These are phyloP conservation scores for Hypomontagnella submonticulosa DNA, from an alignment of 495 filamentous ascomycete genomes.

Conservation along the genomic window DNA sequence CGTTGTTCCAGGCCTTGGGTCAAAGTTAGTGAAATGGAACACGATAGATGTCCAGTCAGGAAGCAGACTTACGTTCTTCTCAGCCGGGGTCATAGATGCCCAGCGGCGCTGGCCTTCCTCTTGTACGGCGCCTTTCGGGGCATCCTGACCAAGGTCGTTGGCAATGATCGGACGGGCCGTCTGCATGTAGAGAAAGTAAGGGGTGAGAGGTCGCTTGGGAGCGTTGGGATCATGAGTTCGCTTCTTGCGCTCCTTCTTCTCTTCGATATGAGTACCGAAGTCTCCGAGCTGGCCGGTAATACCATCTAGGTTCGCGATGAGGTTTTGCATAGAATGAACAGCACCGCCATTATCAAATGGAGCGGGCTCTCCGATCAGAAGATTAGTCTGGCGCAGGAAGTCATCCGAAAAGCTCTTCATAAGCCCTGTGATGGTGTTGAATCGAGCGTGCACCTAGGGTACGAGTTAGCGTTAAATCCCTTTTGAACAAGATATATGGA, in stretches of 20 bases:
- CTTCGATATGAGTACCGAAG: slow-evolving; percentile 60
- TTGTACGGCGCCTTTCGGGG: slow-evolving; percentile 80
- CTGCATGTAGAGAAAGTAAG: slow-evolving; percentile 94
- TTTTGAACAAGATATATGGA: background rate
- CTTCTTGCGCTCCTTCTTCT: slow-evolving; percentile 88
- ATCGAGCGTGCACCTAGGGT: slow-evolving; percentile 74
- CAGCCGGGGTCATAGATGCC: slow-evolving; percentile 73
- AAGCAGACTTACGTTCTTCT: slow-evolving; percentile 74
- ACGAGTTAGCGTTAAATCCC: slow-evolving; percentile 40
- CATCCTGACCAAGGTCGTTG: slow-evolving; percentile 74
- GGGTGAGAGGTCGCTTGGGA: slow-evolving; percentile 91
- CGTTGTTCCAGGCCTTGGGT: slow-evolving; percentile 73
- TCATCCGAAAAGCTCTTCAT: slow-evolving; percentile 79
- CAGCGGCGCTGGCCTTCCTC: slow-evolving; percentile 86
- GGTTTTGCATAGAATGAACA: slow-evolving; percentile 60
- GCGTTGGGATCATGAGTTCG: slow-evolving; percentile 90
- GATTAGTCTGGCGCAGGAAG: slow-evolving; percentile 84
- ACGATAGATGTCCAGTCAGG: background rate
- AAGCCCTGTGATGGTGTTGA: slow-evolving; percentile 76
- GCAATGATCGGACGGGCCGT: slow-evolving; percentile 81
- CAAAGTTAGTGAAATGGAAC: slow-evolving; percentile 20
- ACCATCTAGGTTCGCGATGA: slow-evolving; percentile 57
- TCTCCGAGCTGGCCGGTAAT: slow-evolving; percentile 48
- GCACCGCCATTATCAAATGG: slow-evolving; percentile 58
- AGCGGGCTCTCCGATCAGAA: slow-evolving; percentile 73